phyloP scores from a whole-genome alignment of 345 rosid species.

The Eucalyptus curtisii region DNA sequence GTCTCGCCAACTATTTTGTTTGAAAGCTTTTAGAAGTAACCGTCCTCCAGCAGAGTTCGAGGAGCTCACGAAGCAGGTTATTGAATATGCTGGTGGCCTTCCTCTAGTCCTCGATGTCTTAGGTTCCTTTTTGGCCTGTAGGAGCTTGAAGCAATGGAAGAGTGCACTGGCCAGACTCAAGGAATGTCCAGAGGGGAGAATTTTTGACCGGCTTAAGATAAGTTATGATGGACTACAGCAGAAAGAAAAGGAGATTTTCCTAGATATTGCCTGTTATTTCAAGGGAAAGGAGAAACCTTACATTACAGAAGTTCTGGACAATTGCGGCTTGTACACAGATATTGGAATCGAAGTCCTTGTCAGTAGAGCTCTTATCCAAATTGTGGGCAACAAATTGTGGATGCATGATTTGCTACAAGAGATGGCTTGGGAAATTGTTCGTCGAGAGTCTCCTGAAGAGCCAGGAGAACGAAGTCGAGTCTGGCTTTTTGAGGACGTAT shows the following conservation, averaged over 20 bases:
- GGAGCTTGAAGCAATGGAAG: neutral
- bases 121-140: neutral
- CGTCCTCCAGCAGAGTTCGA: neutral
- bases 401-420: neutral
- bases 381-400: fast-evolving
- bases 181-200: neutral
- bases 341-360: neutral
- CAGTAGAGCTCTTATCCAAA: neutral
- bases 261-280: neutral
- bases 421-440: neutral
- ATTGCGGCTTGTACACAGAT: neutral
- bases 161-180: neutral
- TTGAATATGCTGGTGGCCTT: neutral
- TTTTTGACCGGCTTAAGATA: neutral
- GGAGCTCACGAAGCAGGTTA: neutral
- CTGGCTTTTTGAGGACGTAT: neutral
- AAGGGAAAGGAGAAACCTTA: neutral
- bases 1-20: neutral
- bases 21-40: neutral
- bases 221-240: neutral
- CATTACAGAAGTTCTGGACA: neutral
- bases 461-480: neutral
- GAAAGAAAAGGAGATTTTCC: neutral
- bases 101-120: neutral
- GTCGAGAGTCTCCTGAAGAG: neutral